These are phyloP conservation scores for Boletus albobrunnescens DNA, from an alignment of 1,284 basidiomycete genomes.

Conservation along the genomic window DNA sequence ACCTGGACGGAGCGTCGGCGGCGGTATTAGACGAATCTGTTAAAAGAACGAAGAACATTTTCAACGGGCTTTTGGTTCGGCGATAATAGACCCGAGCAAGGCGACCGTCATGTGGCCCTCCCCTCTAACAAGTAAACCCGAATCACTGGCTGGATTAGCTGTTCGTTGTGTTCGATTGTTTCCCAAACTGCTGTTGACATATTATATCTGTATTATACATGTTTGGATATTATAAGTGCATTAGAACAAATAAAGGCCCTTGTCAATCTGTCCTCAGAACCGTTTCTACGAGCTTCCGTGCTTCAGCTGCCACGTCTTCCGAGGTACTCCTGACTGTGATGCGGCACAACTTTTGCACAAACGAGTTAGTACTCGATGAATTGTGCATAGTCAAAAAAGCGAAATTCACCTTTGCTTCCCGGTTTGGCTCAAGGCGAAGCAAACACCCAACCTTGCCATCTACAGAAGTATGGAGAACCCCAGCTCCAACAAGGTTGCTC, in stretches of 20 bases:
- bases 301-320: constrained; percentile 82
- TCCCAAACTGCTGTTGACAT: constrained; percentile 17
- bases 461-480: constrained; percentile 82
- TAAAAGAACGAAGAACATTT: constrained; percentile 27
- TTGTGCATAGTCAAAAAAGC: not conserved
- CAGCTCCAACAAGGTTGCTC: constrained; percentile 86
- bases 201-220: constrained; percentile 28
- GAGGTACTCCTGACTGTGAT: constrained; percentile 95
- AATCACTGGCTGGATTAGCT: not conserved
- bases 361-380: not conserved
- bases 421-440: constrained; percentile 90
- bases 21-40: constrained; percentile 21
- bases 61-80: constrained; percentile 32
- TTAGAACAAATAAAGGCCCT: not conserved
- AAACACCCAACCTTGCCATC: constrained; percentile 95
- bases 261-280: constrained; percentile 39
- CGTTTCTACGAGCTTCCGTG: constrained; percentile 66
- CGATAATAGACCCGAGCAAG: constrained; percentile 19
- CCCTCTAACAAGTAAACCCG: not conserved
- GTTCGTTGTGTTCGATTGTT: not conserved
- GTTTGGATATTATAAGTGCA: constrained; percentile 13
- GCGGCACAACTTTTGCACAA: constrained; percentile 71
- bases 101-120: not conserved
- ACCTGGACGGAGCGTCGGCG: constrained; percentile 6
- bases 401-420: constrained; percentile 78